Base-by-base conservation (phyloP, 371 early-diverging fungal species). In the Saksenaea oblongispora region DNA sequence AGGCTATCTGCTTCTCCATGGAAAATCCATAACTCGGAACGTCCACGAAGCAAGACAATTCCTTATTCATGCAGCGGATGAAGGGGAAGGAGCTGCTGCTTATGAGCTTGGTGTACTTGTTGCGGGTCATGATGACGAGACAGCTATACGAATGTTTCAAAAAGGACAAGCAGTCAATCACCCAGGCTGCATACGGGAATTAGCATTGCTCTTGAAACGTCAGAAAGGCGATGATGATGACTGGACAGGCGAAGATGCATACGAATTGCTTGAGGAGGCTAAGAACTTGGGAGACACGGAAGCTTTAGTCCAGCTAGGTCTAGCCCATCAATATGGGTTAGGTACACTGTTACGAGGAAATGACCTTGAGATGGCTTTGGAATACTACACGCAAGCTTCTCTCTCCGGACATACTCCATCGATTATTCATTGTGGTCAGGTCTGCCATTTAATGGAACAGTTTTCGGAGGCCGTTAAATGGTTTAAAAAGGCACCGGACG, bases 111-210 rank as follows among this genome's bases (percentile, higher is more conserved):
- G 73, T 34, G 31, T 58, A 15, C 59, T 66, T 57, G 63, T 62
- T 5, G 60, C 44, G 7, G 59, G 58, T 10, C 47, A 39, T 8
- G 56, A 61, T n/a, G 47, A 72, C 18, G 36, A 37, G 9, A 59
- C 62, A 47, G 73, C 69, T 15, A 37, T 17, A 13, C 42, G 42
- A 15, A 56, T 61, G 3, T 72, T 68, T 27, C 26, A 59, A 15
- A 56, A 69, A 53, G 65, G 69, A 2, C 66, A 39, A 13, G 51
- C 59, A 0, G 51, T 34, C 5, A 66, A 66, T 4, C 62, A 72
- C 51, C 44, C 66, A 1, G 63, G 66, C 4, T 60, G 66, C 28
- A 72, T 64, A 61, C 73, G 73, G 1, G 73, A 72, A 37, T 34
- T 67, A 22, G 73, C 69, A 0, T 31, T 71, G 15, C 11, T 64